Base-by-base conservation (phyloP, 768 basidiomycete species). In the Suillus lakei region DNA sequence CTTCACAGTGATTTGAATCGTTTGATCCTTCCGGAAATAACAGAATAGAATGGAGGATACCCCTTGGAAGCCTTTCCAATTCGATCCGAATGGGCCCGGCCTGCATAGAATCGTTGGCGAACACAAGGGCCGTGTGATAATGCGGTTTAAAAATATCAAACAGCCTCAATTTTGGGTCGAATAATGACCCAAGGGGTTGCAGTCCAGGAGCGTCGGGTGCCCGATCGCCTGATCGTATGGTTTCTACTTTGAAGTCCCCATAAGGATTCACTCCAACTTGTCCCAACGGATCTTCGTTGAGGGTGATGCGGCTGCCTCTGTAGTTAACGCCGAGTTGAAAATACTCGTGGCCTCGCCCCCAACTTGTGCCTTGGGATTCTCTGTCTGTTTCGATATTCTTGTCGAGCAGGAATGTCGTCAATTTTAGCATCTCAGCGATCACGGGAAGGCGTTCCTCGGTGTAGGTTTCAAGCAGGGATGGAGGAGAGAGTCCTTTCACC, bases 311-410 rank as follows among this genome's bases (percentile, higher is more conserved):
- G 54, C 60, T 61, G 58, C 63, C 58, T 36, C 63, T 60, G 63
- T 68, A 60, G 60, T 66, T 66, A 36, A 68, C 54, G n/a, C 48
- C 53, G 41, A 86, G 78, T 70, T 82, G 81, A 18, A 72, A 67
- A 5, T 81, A 64, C 2, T 72, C 67, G 21, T 70, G 69, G 2
- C 62, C 63, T 28, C 74, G 71, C 41, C 28, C 34, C 32, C 30
- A 64, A 21, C 26, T 48, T 7, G 30, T 46, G 26, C 26, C 56
- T 39, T 32, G 30, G 12, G 28, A 43, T 46, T n/a, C 15, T 36
- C 54, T 34, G 53, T 58, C 63, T 10, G 63, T 54, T 9, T 68
- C 63, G 32, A 55, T 55, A 50, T 60, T 61, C 23, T 64, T 48
- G 46, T 69, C 67, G n/a, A 69, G 67, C 8, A 74, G 64, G 18